Evolutionary conservation across 2,329 filamentous ascomycete species (phyloP).

Genomic region (Xylaria multiplex): DNA sequence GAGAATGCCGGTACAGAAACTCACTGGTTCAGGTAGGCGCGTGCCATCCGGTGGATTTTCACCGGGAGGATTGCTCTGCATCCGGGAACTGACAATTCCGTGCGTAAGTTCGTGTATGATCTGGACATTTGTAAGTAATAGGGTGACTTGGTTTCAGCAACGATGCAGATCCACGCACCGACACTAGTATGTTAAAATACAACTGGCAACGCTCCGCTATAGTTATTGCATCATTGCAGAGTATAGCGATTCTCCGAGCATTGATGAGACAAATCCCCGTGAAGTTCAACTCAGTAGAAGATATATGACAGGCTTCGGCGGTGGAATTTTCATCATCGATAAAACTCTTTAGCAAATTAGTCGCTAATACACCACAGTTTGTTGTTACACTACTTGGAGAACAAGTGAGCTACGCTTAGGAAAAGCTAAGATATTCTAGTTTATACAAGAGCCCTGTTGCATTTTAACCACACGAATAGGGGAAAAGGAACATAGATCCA

Average conservation of each 20-base stretch:
- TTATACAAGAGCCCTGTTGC: neutral
- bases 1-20: neutral
- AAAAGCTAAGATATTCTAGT: too few species aligned
- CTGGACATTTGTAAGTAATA: constrained; percentile 11
- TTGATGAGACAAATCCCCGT: neutral
- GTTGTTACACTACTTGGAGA: too few species aligned
- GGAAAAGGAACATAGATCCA: neutral
- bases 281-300: neutral
- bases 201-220: constrained; percentile 18
- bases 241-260: neutral
- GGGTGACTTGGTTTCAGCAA: neutral
- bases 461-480: neutral
- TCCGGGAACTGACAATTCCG: neutral
- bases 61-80: neutral
- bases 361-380: neutral
- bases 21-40: constrained; percentile 14
- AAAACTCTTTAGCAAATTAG: constrained; percentile 6
- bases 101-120: constrained; percentile 27
- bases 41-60: neutral
- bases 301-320: neutral
- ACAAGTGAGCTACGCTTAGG: neutral
- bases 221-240: neutral
- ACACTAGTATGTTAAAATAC: constrained; percentile 1
- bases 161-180: constrained; percentile 10
- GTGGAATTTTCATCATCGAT: neutral